phyloP scores from a whole-genome alignment of 768 basidiomycete species.

The Boletus rufocinnamomeus region DNA sequence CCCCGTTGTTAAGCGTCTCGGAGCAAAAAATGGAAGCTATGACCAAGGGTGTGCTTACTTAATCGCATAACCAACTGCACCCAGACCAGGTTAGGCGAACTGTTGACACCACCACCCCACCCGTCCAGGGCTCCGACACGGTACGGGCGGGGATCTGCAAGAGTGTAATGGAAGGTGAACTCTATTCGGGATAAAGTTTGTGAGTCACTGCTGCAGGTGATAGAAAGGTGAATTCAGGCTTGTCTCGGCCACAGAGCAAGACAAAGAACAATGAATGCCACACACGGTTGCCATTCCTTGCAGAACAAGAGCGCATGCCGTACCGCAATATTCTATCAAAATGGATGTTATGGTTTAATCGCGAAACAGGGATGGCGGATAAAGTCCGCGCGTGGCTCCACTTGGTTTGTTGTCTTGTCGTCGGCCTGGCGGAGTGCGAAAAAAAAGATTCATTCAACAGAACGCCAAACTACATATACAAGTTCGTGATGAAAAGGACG shows the following conservation, averaged over 20 bases:
- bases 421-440: neutral
- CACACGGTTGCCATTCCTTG: neutral
- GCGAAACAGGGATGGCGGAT: conserved; percentile 1
- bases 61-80: conserved; percentile 20
- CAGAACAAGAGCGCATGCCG: conserved; percentile 15
- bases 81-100: conserved; percentile 21
- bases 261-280: conserved; percentile 12
- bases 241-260: conserved; percentile 15
- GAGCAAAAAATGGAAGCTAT: conserved; percentile 34
- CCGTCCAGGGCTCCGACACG: conserved; percentile 20
- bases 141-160: conserved; percentile 28
- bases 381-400: conserved; percentile 19
- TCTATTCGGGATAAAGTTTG: conserved; percentile 15
- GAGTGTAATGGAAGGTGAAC: conserved; percentile 2
- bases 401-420: neutral
- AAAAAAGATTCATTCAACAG: neutral
- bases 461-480: neutral
- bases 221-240: neutral
- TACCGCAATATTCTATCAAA: conserved; percentile 8
- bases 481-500: conserved; percentile 6
- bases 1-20: conserved; percentile 28
- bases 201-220: conserved; percentile 7
- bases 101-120: conserved; percentile 12
- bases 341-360: conserved; percentile 10
- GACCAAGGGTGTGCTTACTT: conserved; percentile 20